A percentile compares a stretch with the other conserved stretches of the same genome.
These are phyloP conservation scores for Malus hybrid DNA, from an alignment of 331 rosid species.

Conservation along the genomic window DNA sequence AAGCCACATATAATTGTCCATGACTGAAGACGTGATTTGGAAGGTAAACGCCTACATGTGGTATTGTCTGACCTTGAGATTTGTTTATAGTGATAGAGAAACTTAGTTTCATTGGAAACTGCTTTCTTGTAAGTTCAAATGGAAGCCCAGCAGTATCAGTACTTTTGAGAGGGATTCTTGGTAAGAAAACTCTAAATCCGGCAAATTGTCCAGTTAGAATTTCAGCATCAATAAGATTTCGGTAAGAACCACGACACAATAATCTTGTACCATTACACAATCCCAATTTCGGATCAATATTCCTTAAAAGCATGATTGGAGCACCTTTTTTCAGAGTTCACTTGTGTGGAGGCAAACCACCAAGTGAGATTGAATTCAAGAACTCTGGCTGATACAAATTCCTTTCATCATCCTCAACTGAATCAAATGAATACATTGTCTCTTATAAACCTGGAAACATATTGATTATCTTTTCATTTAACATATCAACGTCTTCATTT, in stretches of 20 bases:
- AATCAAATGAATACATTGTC: not conserved
- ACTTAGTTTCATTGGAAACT: no score
- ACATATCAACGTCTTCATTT: no score
- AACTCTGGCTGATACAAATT: not conserved
- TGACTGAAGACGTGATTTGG: not conserved
- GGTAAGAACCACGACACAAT: not conserved
- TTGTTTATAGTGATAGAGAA: not conserved
- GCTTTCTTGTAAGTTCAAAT: no score
- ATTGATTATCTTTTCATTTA: not conserved
- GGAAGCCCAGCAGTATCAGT: not conserved
- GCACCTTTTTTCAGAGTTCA: no score
- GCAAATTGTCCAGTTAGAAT: not conserved
- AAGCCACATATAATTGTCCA: no score
- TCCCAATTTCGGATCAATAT: not conserved
- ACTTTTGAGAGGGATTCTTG: not conserved
- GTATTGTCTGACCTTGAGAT: slow-evolving; percentile 7
- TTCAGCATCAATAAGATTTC: not conserved
- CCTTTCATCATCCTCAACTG: not conserved
- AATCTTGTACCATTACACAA: slow-evolving; percentile 8
- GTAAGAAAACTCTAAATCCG: not conserved
- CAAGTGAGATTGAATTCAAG: no score
- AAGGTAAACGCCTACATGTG: not conserved
- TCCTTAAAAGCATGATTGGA: not conserved
- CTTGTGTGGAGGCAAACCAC: no score
- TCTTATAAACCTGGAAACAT: not conserved